A percentile compares a stretch with the other conserved stretches of the same genome.
These are phyloP conservation scores for Baorangia bicolor DNA, from an alignment of 768 basidiomycete genomes.

Conservation along the genomic window DNA sequence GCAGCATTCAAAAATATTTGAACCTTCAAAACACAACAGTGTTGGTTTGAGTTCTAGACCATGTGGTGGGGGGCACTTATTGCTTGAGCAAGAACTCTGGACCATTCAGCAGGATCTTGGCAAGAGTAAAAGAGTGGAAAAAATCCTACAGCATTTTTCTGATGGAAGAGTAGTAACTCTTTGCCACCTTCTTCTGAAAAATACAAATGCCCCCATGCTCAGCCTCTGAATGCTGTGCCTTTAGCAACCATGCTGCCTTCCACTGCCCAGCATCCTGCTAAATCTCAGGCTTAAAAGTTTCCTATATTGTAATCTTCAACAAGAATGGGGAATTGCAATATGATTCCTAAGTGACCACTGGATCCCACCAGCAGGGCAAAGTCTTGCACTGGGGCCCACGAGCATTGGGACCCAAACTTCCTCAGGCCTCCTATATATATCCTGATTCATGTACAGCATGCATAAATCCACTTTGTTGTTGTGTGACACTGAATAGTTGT, in stretches of 20 bases:
- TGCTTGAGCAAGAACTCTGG: not conserved
- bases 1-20: not conserved
- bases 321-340: not conserved
- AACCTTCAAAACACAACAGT: not conserved
- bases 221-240: not conserved
- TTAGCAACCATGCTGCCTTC: not conserved
- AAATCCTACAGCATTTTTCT: not conserved
- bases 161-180: not conserved
- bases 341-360: not conserved
- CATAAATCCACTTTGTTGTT: too few relatives aligned
- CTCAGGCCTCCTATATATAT: not conserved
- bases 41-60: too few relatives aligned
- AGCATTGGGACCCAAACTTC: not conserved
- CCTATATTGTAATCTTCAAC: slow-evolving; percentile 1
- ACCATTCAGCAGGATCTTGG: slow-evolving; percentile 3
- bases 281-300: not conserved
- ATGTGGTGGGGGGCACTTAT: not conserved
- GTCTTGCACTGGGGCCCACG: not conserved
- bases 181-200: not conserved
- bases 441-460: too few relatives aligned
- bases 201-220: not conserved
- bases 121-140: not conserved
- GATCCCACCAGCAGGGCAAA: not conserved
- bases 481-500: too few relatives aligned
- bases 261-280: not conserved